Evolutionary conservation across 1,284 basidiomycete species (phyloP).

Genomic region (Ustilago shanxiensis): DNA sequence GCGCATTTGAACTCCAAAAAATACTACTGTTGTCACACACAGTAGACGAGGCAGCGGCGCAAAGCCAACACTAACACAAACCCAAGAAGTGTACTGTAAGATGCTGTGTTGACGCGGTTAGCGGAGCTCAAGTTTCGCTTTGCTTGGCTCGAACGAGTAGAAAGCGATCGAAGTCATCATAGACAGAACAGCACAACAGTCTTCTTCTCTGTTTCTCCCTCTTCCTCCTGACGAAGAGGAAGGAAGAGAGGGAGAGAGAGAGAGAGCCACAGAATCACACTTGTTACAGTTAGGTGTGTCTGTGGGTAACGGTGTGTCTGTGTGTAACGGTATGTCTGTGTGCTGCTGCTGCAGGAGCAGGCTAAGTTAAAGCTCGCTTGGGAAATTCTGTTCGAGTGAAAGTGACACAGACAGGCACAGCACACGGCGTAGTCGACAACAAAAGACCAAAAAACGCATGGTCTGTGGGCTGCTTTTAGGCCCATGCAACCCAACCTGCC

Average conservation of each 20-base stretch:
- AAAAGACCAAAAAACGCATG: background rate
- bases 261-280: no score
- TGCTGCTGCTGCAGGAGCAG: no score
- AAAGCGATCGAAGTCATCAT: no score
- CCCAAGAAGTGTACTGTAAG: background rate
- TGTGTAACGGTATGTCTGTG: background rate
- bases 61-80: background rate
- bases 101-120: background rate
- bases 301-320: no score
- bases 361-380: background rate
- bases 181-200: background rate
- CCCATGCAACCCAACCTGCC: no score
- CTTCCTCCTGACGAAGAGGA: no score
- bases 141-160: no score
- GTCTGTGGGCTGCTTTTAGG: background rate
- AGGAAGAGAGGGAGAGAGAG: no score
- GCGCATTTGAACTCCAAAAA: background rate
- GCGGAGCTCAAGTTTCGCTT: slow-evolving; percentile 2
- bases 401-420: background rate
- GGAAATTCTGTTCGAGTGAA: background rate
- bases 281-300: no score
- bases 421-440: background rate
- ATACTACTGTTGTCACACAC: no score
- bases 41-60: background rate
- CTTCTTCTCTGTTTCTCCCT: no score